Base-by-base conservation (phyloP, 129 eudicot species). In the Sambucus nigra region DNA sequence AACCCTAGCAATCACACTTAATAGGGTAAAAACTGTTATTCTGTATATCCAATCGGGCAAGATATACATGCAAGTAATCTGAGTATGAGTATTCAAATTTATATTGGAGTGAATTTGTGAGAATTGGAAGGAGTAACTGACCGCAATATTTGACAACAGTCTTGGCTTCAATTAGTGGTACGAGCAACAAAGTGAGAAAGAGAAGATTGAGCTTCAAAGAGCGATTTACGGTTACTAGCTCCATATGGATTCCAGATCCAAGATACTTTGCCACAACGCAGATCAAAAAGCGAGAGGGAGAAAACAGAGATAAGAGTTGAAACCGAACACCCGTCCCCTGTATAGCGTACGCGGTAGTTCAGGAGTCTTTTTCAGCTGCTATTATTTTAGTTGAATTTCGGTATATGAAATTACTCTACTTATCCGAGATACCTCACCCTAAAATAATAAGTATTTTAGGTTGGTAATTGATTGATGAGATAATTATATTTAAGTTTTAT, bases 61-160 rank as follows among this genome's bases (percentile, higher is more conserved):
- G n/a, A n/a, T n/a, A n/a, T n/a, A n/a, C n/a, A n/a, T n/a, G n/a
- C n/a, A n/a, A n/a, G n/a, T n/a, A n/a, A n/a, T n/a, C n/a, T n/a
- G n/a, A n/a, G n/a, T n/a, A n/a, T n/a, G 42, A 1, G 42, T 12
- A 35, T 7, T 7, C 42, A 35, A 35, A 35, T 15, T 1, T 8
- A 45, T n/a, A 45, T n/a, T 7, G 20, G 1, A 19, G 50, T 4
- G 18, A 45, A 45, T 2, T 47, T 21, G 1, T 18, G 23, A n/a
- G 22, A 45, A 45, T 47, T 5, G 13, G 24, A 42, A 13, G 17
- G 41, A 57, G 24, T 16, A 25, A 58, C 63, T n/a, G 31, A 58
- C 51, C 63, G 18, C 63, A 58, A 6, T 58, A 58, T 10, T 58
- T 58, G 63, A 58, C 14, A 2, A 7, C 9, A 0, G 63, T 42